Evolutionary conservation across 768 basidiomycete species (phyloP), one percentile per base, ranked within the genome.

Genomic region (Suillus variegatus): DNA sequence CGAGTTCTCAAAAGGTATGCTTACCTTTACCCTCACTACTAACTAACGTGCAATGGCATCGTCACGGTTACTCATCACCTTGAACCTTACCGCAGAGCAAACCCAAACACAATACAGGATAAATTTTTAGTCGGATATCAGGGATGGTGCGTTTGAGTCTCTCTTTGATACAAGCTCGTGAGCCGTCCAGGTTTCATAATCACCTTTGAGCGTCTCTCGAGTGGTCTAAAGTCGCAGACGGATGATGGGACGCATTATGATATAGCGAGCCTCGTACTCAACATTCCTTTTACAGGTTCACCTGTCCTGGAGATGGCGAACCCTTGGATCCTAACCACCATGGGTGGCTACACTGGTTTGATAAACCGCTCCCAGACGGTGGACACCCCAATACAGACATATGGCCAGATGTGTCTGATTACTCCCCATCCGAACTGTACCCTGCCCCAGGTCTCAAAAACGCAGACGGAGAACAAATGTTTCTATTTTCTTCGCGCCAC

Each of bases 271-370:
- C n/a, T 12, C 14, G 43, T 40, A 18, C 54, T 25, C n/a, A 64
- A 41, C 20, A 20, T 51, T 51, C 49, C 54, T 13, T 63, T 47
- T 46, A 10, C 70, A 91, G 91, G 91, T 93, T 91, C 71, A 88
- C 87, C 25, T 92, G 90, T 70, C 77, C 79, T 1, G 88, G 87
- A 20, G 90, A 92, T 69, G 90, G 91, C 4, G 81, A 84, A 56
- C 88, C 89, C 13, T 81, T 93, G 36, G 83, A 81, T 62, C 87
- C 86, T 74, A 87, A 86, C 3, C 93, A 93, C 70, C 91, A 93
- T 69, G 93, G 93, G 36, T 94, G 93, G 93, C 80, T 93, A 22
- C 93, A 94, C 71, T 94, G 93, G 93, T 87, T 92, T 73, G 82
- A 86, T 67, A 70, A 79, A n/a, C 90, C 90, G 1, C 80, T 93